These are phyloP conservation scores for Podospora sp. DNA, from an alignment of 495 filamentous ascomycete species.

Conservation along the genomic window DNA sequence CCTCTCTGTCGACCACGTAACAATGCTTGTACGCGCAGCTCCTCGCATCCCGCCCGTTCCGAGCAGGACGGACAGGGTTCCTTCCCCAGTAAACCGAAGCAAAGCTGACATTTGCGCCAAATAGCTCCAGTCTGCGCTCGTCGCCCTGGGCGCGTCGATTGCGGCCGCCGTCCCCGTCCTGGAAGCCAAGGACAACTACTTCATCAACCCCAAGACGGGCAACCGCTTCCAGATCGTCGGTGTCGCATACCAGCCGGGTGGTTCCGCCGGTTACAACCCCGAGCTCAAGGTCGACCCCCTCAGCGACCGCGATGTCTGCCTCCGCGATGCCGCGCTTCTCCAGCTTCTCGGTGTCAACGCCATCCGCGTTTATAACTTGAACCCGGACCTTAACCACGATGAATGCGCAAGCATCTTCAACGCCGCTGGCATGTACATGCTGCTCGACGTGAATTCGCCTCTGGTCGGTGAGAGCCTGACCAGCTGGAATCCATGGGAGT, in stretches of 20 bases:
- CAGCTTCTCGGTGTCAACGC: slow-evolving; percentile 83
- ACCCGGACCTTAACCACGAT: slow-evolving; percentile 82
- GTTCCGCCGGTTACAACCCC: slow-evolving; percentile 75
- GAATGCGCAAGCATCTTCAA: slow-evolving; percentile 92
- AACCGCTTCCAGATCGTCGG: slow-evolving; percentile 88
- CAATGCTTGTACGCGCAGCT: slow-evolving; percentile 23
- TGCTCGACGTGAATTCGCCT: slow-evolving; percentile 92
- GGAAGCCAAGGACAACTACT: slow-evolving; percentile 73
- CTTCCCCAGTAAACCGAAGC: too few species aligned
- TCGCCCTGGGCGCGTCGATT: slow-evolving; percentile 53
- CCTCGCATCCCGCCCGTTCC: not conserved
- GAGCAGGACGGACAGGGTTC: not conserved
- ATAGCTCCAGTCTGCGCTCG: slow-evolving; percentile 44
- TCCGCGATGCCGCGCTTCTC: slow-evolving; percentile 91
- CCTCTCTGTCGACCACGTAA: not conserved
- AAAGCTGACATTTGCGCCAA: not conserved
- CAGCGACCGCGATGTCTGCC: slow-evolving; percentile 71
- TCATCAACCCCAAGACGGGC: slow-evolving; percentile 76
- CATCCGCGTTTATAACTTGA: slow-evolving; percentile 91
- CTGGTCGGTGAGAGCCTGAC: slow-evolving; percentile 74
- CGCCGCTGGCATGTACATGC: slow-evolving; percentile 61
- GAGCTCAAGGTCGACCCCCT: slow-evolving; percentile 67
- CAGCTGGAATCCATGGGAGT: slow-evolving; percentile 65
- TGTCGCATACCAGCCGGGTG: slow-evolving; percentile 93
- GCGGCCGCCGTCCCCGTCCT: slow-evolving; percentile 72